These are phyloP conservation scores for Melanomma pulvis-pyrius DNA, from an alignment of 495 filamentous ascomycete genomes.

Conservation along the genomic window DNA sequence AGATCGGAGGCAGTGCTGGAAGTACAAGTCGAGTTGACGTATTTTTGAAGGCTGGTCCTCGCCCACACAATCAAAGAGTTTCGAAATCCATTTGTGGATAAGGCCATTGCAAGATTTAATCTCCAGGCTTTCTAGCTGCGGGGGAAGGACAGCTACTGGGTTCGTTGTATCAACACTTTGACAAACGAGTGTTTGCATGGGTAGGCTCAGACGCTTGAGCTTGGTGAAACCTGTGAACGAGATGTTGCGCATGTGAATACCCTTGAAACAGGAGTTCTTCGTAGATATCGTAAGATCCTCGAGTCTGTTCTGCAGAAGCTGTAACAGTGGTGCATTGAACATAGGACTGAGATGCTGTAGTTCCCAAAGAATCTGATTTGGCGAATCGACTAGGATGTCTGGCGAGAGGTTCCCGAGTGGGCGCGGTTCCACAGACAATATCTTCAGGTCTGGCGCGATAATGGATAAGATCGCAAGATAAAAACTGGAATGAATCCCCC, in stretches of 20 bases:
- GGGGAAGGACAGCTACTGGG: not conserved
- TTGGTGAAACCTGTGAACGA: not conserved
- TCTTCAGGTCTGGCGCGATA: not conserved
- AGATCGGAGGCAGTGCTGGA: not conserved
- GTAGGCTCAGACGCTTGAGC: not conserved
- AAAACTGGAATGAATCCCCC: not conserved
- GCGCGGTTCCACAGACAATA: not conserved
- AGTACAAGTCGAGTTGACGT: not conserved
- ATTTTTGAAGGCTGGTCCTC: not conserved
- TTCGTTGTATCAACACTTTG: not conserved
- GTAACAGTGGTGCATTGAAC: not conserved
- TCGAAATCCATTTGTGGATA: not conserved
- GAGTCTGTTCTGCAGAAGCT: not conserved
- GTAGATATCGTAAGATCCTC: not conserved
- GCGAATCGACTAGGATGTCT: not conserved
- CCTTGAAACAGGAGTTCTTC: not conserved
- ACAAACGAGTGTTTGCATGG: not conserved
- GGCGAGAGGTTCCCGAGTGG: not conserved
- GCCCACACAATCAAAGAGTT: not conserved
- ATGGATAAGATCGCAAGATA: not conserved
- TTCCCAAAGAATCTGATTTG: not conserved
- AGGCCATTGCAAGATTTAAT: not conserved
- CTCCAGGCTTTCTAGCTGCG: not conserved
- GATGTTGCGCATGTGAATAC: not conserved
- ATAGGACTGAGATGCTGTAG: not conserved